A percentile compares a stretch with the other conserved stretches of the same genome.
phyloP scores from a whole-genome alignment of 129 eudicot genomes.

The Chrysanthemum makinoi region DNA sequence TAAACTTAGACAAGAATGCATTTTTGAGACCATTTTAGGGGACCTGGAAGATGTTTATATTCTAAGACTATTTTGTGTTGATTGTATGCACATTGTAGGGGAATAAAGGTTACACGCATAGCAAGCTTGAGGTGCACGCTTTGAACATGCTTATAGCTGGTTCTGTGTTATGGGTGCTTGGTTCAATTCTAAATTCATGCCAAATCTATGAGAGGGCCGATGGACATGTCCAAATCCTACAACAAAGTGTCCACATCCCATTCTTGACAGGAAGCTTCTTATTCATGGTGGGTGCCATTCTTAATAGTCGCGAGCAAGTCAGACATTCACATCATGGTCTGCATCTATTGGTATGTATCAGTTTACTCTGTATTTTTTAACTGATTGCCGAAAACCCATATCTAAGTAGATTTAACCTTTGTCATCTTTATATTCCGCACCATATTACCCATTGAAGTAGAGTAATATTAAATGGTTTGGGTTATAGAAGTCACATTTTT shows the following conservation, averaged over 20 bases:
- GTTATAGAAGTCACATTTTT: neutral
- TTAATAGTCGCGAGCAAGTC: slow-evolving; percentile 47
- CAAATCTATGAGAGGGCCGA: slow-evolving; percentile 91
- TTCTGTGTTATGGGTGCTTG: slow-evolving; percentile 66
- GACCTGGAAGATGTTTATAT: neutral
- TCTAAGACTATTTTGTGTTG: neutral
- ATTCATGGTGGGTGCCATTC: slow-evolving; percentile 61
- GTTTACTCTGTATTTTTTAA: too few relatives aligned
- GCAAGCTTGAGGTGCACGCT: slow-evolving; percentile 52
- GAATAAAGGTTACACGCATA: slow-evolving; percentile 38
- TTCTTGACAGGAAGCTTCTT: slow-evolving; percentile 76
- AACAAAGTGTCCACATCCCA: slow-evolving; percentile 72
- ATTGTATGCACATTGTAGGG: slow-evolving; percentile 44
- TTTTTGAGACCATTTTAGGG: too few relatives aligned
- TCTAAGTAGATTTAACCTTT: too few relatives aligned
- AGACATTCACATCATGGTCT: slow-evolving; percentile 49
- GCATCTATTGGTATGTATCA: slow-evolving; percentile 31
- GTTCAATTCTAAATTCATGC: slow-evolving; percentile 78
- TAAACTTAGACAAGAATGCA: neutral
- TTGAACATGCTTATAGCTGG: slow-evolving; percentile 75
- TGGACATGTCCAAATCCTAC: slow-evolving; percentile 89
- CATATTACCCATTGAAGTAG: neutral
- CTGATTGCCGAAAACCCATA: too few relatives aligned
- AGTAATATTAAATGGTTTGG: neutral
- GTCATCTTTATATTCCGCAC: too few relatives aligned